phyloP scores from a whole-genome alignment of 176 grass and related monocot species.

The Lolium rigidum region DNA sequence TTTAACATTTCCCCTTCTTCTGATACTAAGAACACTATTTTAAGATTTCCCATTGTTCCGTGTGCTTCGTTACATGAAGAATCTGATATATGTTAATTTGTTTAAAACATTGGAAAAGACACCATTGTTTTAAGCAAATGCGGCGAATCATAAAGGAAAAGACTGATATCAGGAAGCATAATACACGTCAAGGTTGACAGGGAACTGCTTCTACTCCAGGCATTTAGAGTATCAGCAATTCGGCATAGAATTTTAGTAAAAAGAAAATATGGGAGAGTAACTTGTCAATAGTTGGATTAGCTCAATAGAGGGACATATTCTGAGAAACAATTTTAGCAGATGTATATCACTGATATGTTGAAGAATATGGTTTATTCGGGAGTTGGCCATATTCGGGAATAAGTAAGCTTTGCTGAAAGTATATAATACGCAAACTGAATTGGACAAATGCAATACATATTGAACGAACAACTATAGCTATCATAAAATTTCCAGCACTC shows the following conservation, averaged over 20 bases:
- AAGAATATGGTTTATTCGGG: neutral
- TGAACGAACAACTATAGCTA: neutral
- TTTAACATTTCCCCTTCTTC: too few species aligned
- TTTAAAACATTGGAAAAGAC: too few species aligned
- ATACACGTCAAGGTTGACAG: neutral
- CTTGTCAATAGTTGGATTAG: neutral
- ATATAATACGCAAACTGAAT: neutral
- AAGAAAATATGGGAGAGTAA: neutral
- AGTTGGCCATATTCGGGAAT: neutral
- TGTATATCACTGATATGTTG: neutral
- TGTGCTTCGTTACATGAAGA: neutral
- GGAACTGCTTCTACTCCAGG: neutral
- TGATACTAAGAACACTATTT: neutral
- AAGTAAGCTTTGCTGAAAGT: constrained; percentile 1
- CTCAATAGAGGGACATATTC: neutral
- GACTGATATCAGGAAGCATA: neutral
- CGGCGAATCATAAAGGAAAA: neutral
- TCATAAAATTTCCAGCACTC: neutral
- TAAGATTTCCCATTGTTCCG: neutral
- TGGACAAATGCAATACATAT: neutral
- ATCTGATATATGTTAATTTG: neutral
- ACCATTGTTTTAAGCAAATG: neutral
- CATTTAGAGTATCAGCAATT: neutral
- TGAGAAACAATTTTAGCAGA: neutral
- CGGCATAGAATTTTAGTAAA: neutral